A percentile compares a stretch with the other conserved stretches of the same genome.
These are phyloP conservation scores for Lachancea lanzarotensis DNA, from an alignment of 805 yeast species.

Conservation along the genomic window DNA sequence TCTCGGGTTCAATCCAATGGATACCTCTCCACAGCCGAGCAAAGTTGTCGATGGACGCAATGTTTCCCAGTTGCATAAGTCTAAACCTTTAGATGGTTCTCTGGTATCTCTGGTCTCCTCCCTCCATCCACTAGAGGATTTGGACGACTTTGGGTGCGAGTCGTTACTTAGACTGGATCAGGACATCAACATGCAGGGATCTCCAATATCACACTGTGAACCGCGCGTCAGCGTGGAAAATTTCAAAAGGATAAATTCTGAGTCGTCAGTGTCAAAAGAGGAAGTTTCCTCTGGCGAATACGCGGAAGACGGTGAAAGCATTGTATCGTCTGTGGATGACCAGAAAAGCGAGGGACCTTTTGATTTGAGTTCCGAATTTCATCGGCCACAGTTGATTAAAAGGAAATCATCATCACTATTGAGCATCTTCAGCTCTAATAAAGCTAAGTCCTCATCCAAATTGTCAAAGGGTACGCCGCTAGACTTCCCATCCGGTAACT, in stretches of 20 bases:
- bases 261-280: constrained; percentile 12
- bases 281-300: constrained; percentile 8
- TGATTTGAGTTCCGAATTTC: constrained; percentile 8
- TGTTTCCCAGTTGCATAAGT: constrained; percentile 14
- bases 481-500: constrained; percentile 8
- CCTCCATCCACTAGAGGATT: constrained; percentile 14
- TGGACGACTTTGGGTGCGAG: constrained; percentile 22
- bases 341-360: constrained; percentile 1
- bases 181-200: constrained; percentile 16
- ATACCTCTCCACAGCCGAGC: neutral
- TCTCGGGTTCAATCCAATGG: constrained; percentile 12
- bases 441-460: constrained; percentile 4
- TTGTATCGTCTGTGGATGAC: constrained; percentile 13
- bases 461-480: constrained; percentile 14
- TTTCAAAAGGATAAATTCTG: constrained; percentile 15
- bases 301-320: constrained; percentile 15
- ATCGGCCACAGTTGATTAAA: constrained; percentile 9
- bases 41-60: neutral
- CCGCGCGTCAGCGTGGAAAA: constrained; percentile 4
- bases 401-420: constrained; percentile 25
- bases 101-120: constrained; percentile 7
- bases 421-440: constrained; percentile 21
- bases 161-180: constrained; percentile 23
- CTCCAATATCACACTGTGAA: constrained; percentile 4
- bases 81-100: constrained; percentile 16